These are phyloP conservation scores for Hexamita inflata DNA, from an alignment of 208 protist species.

Conservation along the genomic window DNA sequence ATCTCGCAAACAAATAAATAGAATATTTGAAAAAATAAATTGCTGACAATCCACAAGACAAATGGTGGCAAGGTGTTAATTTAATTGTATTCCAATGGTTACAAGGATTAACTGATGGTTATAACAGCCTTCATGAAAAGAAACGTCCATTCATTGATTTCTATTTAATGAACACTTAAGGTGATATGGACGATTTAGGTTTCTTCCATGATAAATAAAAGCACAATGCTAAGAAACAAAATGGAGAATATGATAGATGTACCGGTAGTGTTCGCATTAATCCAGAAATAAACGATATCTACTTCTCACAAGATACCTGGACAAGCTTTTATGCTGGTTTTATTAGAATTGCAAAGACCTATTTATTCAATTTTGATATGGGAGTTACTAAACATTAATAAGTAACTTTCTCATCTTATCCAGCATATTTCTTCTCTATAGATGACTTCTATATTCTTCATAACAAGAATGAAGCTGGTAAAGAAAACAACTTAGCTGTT, in stretches of 20 bases:
- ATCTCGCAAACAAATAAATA: no score
- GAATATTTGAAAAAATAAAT: constrained; percentile 12
- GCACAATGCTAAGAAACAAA: background rate
- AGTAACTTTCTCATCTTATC: constrained; percentile 2
- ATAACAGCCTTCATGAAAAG: background rate
- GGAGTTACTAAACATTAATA: background rate
- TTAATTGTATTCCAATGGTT: background rate
- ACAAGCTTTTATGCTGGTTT: constrained; percentile 13
- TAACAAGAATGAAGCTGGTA: background rate
- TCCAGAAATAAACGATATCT: constrained; percentile 2
- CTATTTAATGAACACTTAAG: background rate
- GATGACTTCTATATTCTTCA: constrained; percentile 24
- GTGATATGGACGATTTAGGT: background rate
- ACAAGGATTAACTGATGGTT: constrained; percentile 1
- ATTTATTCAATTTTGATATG: background rate
- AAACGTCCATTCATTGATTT: background rate
- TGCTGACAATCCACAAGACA: background rate
- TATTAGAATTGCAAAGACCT: background rate
- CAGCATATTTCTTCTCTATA: constrained; percentile 4
- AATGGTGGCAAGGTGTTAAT: constrained; percentile 7
- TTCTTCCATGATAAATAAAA: background rate
- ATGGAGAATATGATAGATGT: constrained; percentile 12
- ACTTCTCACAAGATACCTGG: constrained; percentile 23
- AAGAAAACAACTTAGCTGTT: background rate
- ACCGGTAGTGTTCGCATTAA: background rate